These are phyloP conservation scores for Herpetospermum pedunculosum DNA, from an alignment of 306 rosid species.

Conservation along the genomic window DNA sequence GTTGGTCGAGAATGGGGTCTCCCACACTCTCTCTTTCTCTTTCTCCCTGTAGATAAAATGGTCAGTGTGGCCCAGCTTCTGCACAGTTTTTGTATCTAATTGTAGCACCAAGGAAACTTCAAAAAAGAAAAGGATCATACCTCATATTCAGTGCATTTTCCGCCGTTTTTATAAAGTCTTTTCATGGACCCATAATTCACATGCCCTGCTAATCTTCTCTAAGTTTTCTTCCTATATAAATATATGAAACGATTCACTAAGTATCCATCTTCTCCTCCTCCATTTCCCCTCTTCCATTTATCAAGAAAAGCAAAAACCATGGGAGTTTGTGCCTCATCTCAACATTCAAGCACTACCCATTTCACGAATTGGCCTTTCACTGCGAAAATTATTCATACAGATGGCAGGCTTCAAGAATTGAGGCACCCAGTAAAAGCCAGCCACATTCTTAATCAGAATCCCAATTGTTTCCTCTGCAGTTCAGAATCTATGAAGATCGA, in stretches of 20 bases:
- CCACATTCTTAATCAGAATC: conserved; percentile 40
- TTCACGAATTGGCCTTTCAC: conserved; percentile 13
- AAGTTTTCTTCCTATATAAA: background rate
- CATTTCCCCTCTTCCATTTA: background rate
- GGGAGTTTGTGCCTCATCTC: conserved; percentile 52
- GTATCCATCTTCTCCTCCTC: conserved; percentile 1
- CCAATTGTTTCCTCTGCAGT: conserved; percentile 34
- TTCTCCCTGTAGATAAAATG: background rate
- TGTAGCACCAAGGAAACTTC: conserved; percentile 5
- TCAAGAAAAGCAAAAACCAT: conserved; percentile 5
- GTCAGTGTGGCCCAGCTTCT: background rate
- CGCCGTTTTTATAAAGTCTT: conserved; percentile 10
- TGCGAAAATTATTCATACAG: conserved; percentile 33
- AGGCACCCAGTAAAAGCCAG: conserved; percentile 30
- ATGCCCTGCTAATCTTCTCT: conserved; percentile 6
- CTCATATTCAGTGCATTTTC: conserved; percentile 8
- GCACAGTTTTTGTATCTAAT: background rate
- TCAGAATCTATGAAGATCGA: conserved; percentile 47
- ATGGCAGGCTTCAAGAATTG: conserved; percentile 43
- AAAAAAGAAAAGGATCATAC: background rate
- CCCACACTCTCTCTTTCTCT: background rate
- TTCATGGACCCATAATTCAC: conserved; percentile 11
- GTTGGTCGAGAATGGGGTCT: conserved; percentile 6
- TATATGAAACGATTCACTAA: background rate
- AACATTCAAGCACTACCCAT: conserved; percentile 10